Percentiles rank a stretch among this genome's conserved stretches.
Evolutionary conservation across 129 eudicot species (phyloP).

Genomic region (Pulicaria dysenterica): DNA sequence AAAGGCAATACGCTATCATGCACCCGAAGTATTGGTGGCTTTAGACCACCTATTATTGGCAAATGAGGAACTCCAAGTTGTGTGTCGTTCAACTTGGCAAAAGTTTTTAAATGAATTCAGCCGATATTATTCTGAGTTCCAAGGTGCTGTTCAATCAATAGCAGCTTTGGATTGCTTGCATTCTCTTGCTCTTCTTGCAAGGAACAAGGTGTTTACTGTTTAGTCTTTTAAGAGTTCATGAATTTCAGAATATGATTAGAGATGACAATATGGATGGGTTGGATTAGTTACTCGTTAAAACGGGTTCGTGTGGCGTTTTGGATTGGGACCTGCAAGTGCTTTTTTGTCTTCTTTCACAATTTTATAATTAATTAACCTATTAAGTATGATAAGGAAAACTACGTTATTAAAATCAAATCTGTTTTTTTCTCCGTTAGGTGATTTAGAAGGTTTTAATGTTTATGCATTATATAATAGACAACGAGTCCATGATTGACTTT

Average conservation of each 20-base stretch:
- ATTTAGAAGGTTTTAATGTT: too few species aligned
- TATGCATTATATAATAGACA: too few species aligned
- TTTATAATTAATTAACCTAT: not conserved
- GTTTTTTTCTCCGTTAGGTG: too few species aligned
- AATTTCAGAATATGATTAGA: not conserved
- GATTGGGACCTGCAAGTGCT: not conserved
- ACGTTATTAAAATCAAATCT: too few species aligned
- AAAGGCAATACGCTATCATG: conserved; percentile 89
- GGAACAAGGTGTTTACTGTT: conserved; percentile 73
- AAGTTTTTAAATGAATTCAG: conserved; percentile 61
- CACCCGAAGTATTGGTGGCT: conserved; percentile 83
- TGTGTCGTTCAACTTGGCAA: conserved; percentile 80
- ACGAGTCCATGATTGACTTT: not conserved
- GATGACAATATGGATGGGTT: not conserved
- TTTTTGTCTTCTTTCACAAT: not conserved
- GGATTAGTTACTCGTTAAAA: not conserved
- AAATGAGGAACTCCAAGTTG: conserved; percentile 67
- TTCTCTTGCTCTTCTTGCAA: conserved; percentile 80
- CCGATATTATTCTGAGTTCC: conserved; percentile 75
- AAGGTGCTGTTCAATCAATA: conserved; percentile 87
- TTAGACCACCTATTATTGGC: conserved; percentile 73
- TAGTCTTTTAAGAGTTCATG: not conserved
- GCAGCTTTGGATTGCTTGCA: conserved; percentile 89
- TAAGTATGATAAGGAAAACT: too few species aligned
- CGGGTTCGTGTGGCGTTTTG: not conserved